Conservation (phyloP, 1,284 basidiomycete genomes). For the Neonothopanus nambi region DNA sequence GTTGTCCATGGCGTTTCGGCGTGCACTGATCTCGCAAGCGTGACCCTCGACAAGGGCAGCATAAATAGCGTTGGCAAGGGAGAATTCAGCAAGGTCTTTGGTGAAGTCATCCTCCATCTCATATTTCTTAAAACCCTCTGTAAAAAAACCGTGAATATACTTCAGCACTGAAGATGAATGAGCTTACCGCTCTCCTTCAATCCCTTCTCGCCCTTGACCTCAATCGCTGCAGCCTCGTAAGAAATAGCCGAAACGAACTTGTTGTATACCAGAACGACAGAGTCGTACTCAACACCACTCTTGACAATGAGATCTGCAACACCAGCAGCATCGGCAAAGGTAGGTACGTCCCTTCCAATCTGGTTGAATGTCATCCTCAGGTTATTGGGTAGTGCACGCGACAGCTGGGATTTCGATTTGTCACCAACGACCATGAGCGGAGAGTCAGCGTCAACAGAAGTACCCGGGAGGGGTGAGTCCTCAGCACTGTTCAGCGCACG, state of each 20-base stretch:
- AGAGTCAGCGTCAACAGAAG: slow-evolving; percentile 58
- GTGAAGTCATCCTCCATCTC: slow-evolving; percentile 96
- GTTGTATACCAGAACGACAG: slow-evolving; percentile 91
- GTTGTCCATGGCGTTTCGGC: slow-evolving; percentile 99
- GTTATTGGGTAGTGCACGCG: slow-evolving; percentile 67
- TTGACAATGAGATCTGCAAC: slow-evolving; percentile 94
- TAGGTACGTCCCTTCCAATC: slow-evolving; percentile 96
- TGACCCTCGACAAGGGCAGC: slow-evolving; percentile 94
- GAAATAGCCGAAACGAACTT: slow-evolving; percentile 93
- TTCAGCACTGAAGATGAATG: not conserved
- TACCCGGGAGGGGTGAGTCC: slow-evolving; percentile 61
- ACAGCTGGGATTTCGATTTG: slow-evolving; percentile 95
- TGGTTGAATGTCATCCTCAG: slow-evolving; percentile 93
- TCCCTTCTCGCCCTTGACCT: slow-evolving; percentile 80
- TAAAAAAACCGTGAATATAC: not conserved
- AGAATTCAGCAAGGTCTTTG: slow-evolving; percentile 94
- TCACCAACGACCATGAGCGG: slow-evolving; percentile 91
- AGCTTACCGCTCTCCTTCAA: slow-evolving; percentile 76
- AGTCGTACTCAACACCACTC: slow-evolving; percentile 87
- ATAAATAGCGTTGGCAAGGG: slow-evolving; percentile 95
- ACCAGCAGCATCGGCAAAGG: slow-evolving; percentile 92
- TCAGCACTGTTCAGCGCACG: slow-evolving; percentile 56
- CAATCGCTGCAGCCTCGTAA: slow-evolving; percentile 80
- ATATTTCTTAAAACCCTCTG: slow-evolving; percentile 87
- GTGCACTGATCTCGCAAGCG: slow-evolving; percentile 91